Base-by-base conservation (phyloP, 768 basidiomycete species). In the Boletus patriciae region DNA sequence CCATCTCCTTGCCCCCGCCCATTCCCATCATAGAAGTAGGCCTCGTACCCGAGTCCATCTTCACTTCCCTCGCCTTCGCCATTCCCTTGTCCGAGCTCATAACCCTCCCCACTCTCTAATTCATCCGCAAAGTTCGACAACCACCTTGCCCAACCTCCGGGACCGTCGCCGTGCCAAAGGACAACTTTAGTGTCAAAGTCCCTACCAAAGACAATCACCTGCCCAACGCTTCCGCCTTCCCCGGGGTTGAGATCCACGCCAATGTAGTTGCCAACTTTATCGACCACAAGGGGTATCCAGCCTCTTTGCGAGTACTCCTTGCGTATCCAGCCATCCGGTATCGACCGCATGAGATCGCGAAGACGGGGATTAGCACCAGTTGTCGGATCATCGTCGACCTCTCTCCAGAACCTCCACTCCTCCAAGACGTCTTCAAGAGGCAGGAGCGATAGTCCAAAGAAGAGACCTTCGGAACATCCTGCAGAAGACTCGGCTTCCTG, bases 141-240 rank as follows among this genome's bases (percentile, higher is more conserved):
- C 93, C 94, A 99, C 66, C 86, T 85, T 36, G 92, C 97, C 96
- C 97, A 99, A 5, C 96, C 97, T 11, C 82, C 86, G 16, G 83
- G 80, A 9, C 94, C 94, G 55, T 98, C 94, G 9, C 97, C 97
- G 50, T 83, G 80, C 86, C 89, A 98, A 45, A 98, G 78, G 41
- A 98, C 95, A 37, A 97, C 92, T 70, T 99, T 99, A 12, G 93
- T 90, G 73, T 99, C 97, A 72, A 98, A 98, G 69, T 98, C 97
- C 49, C 97, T 84, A n/a, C 97, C 97, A 70, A 98, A 99, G 47
- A 98, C 87, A 55, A 99, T 97, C 46, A 98, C 96, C 70, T 99
- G 97, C 7, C 97, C 97, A 52, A 80, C 78, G 10, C 81, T 75
- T 43, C 94, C 94, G 46, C 75, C 74, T 67, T 87, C 85, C 10